Conservation (phyloP, 495 filamentous ascomycete genomes). For the Parachaetomium inaequale region DNA sequence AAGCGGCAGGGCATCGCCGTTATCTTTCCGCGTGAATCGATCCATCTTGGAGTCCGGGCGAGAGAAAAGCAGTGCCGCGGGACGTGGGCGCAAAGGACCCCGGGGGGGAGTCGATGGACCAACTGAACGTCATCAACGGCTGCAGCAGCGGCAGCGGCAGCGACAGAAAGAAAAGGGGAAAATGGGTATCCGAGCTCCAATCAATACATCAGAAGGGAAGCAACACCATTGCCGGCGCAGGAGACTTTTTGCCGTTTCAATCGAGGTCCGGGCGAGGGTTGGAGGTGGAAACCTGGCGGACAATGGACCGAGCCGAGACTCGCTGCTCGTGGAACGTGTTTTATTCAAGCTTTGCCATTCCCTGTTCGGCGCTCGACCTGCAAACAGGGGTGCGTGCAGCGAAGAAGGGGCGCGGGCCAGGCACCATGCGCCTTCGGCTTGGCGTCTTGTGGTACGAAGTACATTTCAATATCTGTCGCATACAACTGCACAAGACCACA, state of each 20-base stretch:
- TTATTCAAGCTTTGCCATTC: slow-evolving; percentile 16
- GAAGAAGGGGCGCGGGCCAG: neutral
- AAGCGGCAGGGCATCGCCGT: slow-evolving; percentile 39
- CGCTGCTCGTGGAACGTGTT: slow-evolving; percentile 32
- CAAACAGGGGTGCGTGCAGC: slow-evolving; percentile 18
- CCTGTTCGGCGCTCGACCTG: neutral
- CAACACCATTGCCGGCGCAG: slow-evolving; percentile 13
- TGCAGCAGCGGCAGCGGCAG: slow-evolving; percentile 9
- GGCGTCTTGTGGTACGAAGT: neutral
- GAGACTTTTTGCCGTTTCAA: slow-evolving; percentile 12
- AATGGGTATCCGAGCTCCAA: slow-evolving; percentile 8
- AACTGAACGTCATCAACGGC: slow-evolving; percentile 26
- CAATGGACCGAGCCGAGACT: slow-evolving; percentile 12
- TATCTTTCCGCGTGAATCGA: slow-evolving; percentile 30
- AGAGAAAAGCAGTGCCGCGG: neutral
- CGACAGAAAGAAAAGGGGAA: neutral
- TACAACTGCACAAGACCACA: no score
- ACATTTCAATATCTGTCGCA: no score
- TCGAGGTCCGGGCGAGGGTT: slow-evolving; percentile 4
- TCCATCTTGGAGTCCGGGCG: slow-evolving; percentile 24
- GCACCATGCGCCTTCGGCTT: slow-evolving; percentile 6
- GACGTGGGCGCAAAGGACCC: slow-evolving; percentile 27
- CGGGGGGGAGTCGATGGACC: slow-evolving; percentile 22
- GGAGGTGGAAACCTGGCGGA: slow-evolving; percentile 11
- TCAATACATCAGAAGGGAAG: slow-evolving; percentile 20